phyloP scores from a whole-genome alignment of 1,284 basidiomycete genomes.

The Heliocybe sulcata region DNA sequence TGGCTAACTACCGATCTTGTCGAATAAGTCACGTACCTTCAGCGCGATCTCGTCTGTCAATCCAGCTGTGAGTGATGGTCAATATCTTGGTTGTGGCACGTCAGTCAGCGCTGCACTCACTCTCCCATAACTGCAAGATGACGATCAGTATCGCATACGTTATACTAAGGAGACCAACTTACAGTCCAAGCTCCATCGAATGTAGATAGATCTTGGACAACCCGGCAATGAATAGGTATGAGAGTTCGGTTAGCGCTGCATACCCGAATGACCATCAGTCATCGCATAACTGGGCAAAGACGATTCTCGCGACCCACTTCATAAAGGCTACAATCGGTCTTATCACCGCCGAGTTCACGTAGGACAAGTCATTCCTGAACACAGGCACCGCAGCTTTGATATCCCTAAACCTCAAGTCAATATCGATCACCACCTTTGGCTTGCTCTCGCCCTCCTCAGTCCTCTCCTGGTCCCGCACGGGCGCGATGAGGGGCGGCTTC shows the following conservation, averaged over 20 bases:
- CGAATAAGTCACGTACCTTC: conserved; percentile 38
- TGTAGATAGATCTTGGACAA: conserved; percentile 72
- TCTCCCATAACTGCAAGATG: conserved; percentile 73
- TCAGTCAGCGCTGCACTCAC: conserved; percentile 31
- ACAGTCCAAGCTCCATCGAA: conserved; percentile 92
- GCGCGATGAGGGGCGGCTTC: conserved; percentile 80
- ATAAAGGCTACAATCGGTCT: conserved; percentile 98
- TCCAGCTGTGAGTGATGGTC: conserved; percentile 45
- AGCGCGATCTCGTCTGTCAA: conserved; percentile 76
- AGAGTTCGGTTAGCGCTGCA: conserved; percentile 83
- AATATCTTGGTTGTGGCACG: conserved; percentile 9
- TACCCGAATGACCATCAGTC: conserved; percentile 9
- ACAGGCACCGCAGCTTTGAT: conserved; percentile 94
- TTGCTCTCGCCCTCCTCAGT: conserved; percentile 32
- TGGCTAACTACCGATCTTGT: conserved; percentile 1
- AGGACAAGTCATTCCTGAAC: conserved; percentile 82
- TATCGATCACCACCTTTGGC: conserved; percentile 74
- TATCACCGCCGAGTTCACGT: conserved; percentile 92
- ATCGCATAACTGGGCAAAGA: conserved; percentile 9
- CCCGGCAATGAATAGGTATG: conserved; percentile 85
- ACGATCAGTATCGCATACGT: conserved; percentile 13
- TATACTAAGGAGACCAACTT: conserved; percentile 23
- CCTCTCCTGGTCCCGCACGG: conserved; percentile 31
- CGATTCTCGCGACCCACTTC: conserved; percentile 54
- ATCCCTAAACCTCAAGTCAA: conserved; percentile 94